Evolutionary conservation across 148 eudicot genomes (phyloP).

Genomic region (Selenicereus undatus): DNA sequence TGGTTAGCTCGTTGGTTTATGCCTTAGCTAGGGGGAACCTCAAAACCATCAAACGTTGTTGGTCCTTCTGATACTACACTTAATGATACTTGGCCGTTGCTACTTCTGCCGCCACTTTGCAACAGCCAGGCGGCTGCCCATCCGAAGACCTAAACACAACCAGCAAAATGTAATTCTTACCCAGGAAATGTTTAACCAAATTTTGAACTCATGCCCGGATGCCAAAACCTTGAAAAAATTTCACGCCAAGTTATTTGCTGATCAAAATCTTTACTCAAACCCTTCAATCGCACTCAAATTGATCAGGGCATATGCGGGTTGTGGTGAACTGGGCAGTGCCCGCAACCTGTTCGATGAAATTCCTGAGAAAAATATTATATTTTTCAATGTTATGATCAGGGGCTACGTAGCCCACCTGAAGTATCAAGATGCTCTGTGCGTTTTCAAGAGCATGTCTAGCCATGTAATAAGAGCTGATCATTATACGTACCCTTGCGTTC

Average conservation of each 20-base stretch:
- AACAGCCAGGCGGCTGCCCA: slow-evolving; percentile 24
- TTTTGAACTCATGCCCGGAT: slow-evolving; percentile 59
- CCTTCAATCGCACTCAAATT: slow-evolving; percentile 57
- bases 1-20: too few species aligned
- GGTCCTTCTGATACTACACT: too few species aligned
- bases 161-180: slow-evolving; percentile 23
- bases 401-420: slow-evolving; percentile 57
- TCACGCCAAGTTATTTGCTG: slow-evolving; percentile 45
- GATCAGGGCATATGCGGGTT: slow-evolving; percentile 60
- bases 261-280: slow-evolving; percentile 38
- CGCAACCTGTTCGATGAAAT: slow-evolving; percentile 69
- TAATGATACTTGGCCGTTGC: slow-evolving; percentile 26
- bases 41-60: too few species aligned
- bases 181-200: slow-evolving; percentile 38
- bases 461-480: slow-evolving; percentile 51
- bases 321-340: slow-evolving; percentile 41
- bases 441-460: slow-evolving; percentile 43
- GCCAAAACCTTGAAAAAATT: slow-evolving; percentile 46
- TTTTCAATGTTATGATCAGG: slow-evolving; percentile 83
- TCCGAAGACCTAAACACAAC: slow-evolving; percentile 12
- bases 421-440: slow-evolving; percentile 47
- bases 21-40: too few species aligned
- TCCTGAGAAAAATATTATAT: slow-evolving; percentile 46
- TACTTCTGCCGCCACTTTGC: slow-evolving; percentile 39
- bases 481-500: slow-evolving; percentile 69